Evolutionary conservation across 2,329 filamentous ascomycete genomes (phyloP).

Genomic region (Moelleriella libera): DNA sequence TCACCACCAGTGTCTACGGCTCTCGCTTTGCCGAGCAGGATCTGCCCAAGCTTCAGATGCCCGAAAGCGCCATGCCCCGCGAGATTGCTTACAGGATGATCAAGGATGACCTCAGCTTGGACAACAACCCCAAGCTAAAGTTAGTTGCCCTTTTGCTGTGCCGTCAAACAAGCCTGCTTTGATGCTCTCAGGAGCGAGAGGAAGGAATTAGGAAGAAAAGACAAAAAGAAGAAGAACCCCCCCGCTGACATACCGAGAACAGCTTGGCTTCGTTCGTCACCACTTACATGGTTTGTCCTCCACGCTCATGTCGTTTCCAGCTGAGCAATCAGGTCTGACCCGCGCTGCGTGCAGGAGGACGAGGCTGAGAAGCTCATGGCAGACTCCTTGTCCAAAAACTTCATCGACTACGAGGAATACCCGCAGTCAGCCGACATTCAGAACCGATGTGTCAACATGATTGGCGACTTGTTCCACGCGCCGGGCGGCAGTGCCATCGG

Average conservation of each 20-base stretch:
- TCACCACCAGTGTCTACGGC: conserved; percentile 76
- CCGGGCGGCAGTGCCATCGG: conserved; percentile 62
- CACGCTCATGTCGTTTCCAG: neutral
- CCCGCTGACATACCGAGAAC: neutral
- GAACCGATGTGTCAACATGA: conserved; percentile 86
- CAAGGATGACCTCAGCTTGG: conserved; percentile 82
- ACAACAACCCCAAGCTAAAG: conserved; percentile 83
- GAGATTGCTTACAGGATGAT: conserved; percentile 95
- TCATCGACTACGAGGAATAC: conserved; percentile 81
- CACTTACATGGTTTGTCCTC: conserved; percentile 65
- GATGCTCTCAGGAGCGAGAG: neutral
- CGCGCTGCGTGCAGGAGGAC: conserved; percentile 45
- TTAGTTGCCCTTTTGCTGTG: conserved; percentile 19
- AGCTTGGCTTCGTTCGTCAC: conserved; percentile 89
- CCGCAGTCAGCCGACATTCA: conserved; percentile 73
- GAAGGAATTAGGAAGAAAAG: neutral
- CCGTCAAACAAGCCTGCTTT: no score
- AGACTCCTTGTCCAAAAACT: conserved; percentile 88
- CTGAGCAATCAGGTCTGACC: conserved; percentile 70
- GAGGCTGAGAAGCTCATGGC: conserved; percentile 41
- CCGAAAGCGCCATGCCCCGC: conserved; percentile 77
- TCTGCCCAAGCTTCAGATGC: conserved; percentile 74
- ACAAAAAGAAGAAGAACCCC: neutral
- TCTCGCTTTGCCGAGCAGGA: conserved; percentile 70
- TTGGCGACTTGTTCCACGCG: conserved; percentile 76